Conservation (phyloP, 306 rosid genomes). For the Abrus pulchellus region DNA sequence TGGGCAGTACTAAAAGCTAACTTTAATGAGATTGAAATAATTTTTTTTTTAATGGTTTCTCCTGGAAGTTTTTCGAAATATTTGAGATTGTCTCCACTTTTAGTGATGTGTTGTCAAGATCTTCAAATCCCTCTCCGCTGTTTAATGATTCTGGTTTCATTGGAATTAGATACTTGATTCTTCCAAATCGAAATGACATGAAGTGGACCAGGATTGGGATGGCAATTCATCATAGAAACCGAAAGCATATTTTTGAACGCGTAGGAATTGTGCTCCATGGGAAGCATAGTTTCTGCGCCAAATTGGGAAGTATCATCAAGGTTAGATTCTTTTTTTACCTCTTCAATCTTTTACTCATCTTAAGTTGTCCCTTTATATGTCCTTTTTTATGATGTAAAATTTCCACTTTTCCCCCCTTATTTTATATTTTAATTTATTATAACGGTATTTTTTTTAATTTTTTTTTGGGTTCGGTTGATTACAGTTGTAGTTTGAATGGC, state of each 20-base stretch:
- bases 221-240: conserved; percentile 44
- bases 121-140: conserved; percentile 30
- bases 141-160: conserved; percentile 38
- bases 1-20: too few relatives aligned
- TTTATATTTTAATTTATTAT: neutral
- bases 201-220: conserved; percentile 52
- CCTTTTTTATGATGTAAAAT: conserved; percentile 8
- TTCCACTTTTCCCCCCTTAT: neutral
- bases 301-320: conserved; percentile 68
- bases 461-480: neutral
- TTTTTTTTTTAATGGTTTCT: neutral
- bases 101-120: conserved; percentile 32
- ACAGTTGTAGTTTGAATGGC: conserved; percentile 22
- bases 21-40: too few relatives aligned
- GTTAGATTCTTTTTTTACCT: conserved; percentile 49
- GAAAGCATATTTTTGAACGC: conserved; percentile 63
- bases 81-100: conserved; percentile 36
- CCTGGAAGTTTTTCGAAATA: neutral
- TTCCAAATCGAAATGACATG: conserved; percentile 61
- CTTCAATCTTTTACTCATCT: conserved; percentile 17
- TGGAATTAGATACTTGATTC: conserved; percentile 70
- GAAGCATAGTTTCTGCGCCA: conserved; percentile 77
- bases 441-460: neutral
- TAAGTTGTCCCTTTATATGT: conserved; percentile 9
- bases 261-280: conserved; percentile 92